Evolutionary conservation across 495 filamentous ascomycete species (phyloP).

Genomic region (Neurospora sublineolata): DNA sequence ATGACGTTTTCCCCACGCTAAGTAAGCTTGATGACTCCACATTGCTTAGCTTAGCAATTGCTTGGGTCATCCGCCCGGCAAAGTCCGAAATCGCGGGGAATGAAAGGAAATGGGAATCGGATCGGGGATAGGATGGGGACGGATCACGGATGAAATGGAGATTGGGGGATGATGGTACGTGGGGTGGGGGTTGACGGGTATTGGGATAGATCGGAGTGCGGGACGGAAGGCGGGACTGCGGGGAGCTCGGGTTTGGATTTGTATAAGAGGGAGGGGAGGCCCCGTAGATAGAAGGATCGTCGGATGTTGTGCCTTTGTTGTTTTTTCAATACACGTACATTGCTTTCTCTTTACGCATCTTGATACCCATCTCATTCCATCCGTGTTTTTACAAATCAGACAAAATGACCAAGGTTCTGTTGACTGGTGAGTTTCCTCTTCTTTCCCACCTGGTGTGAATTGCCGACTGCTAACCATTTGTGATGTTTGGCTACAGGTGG

Average conservation of each 20-base stretch:
- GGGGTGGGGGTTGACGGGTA: background rate
- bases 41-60: background rate
- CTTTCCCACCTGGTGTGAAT: no score
- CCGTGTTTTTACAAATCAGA: background rate
- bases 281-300: background rate
- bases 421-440: constrained; percentile 37
- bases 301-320: background rate
- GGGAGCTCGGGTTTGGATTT: background rate
- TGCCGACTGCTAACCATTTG: no score
- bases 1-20: background rate
- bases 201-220: background rate
- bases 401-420: constrained; percentile 47
- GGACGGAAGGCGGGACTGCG: background rate
- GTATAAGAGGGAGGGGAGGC: background rate
- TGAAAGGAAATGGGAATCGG: background rate
- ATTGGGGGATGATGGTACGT: background rate
- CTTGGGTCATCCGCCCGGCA: background rate
- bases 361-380: background rate
- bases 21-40: background rate
- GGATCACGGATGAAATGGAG: no score
- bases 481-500: constrained; percentile 28
- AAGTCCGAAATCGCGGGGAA: background rate
- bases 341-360: background rate
- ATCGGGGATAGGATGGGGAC: background rate
- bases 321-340: background rate